Conservation (phyloP, 495 filamentous ascomycete genomes). For the Aspergillus affinis region DNA sequence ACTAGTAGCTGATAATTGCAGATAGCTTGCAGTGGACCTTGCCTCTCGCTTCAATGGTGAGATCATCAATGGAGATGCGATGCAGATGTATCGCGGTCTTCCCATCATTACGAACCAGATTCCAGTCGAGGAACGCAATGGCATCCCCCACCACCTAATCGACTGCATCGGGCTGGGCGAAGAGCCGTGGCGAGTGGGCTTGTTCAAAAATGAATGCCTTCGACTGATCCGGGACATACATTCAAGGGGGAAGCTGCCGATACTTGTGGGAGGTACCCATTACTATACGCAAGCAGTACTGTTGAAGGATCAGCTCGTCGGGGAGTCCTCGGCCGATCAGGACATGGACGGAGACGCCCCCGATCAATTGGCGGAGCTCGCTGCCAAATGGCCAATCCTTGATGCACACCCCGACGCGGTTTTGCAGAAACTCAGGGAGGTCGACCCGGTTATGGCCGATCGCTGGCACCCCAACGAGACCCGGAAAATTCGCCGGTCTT, state of each 20-base stretch:
- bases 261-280: conserved; percentile 91
- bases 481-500: conserved; percentile 84
- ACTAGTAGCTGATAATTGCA: conserved; percentile 32
- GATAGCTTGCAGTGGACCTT: conserved; percentile 88
- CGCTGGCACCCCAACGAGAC: conserved; percentile 92
- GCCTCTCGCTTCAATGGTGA: conserved; percentile 85
- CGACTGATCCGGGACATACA: conserved; percentile 75
- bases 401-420: conserved; percentile 66
- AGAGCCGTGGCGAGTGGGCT: conserved; percentile 76
- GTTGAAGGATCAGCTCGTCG: conserved; percentile 65
- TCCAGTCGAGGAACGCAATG: conserved; percentile 67
- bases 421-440: conserved; percentile 65
- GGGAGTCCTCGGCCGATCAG: conserved; percentile 25
- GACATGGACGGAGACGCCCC: conserved; percentile 18
- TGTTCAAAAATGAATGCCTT: conserved; percentile 68
- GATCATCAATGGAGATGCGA: conserved; percentile 97
- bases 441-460: conserved; percentile 87
- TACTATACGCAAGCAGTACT: conserved; percentile 91
- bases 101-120: conserved; percentile 97
- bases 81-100: conserved; percentile 94
- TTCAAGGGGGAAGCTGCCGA: conserved; percentile 72
- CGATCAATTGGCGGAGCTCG: conserved; percentile 6
- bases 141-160: conserved; percentile 86
- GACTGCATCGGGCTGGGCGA: conserved; percentile 71
- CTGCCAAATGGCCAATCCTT: conserved; percentile 66